phyloP scores from a whole-genome alignment of 2,329 filamentous ascomycete genomes.

The Arachnomyces sp. region DNA sequence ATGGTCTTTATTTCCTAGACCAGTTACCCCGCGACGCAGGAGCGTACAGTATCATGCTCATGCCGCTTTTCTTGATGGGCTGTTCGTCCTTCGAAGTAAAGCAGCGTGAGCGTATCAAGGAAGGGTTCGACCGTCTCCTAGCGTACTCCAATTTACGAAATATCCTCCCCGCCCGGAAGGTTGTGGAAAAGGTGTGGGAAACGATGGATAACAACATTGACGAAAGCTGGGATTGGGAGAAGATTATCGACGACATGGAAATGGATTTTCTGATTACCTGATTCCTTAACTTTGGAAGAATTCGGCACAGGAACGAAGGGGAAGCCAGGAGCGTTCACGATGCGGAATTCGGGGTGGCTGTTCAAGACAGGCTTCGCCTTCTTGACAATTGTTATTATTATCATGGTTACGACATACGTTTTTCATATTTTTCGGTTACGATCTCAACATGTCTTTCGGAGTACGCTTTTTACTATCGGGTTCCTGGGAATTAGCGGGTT shows the following conservation, averaged over 20 bases:
- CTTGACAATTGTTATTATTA: too few relatives aligned
- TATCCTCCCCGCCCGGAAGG: slow-evolving; percentile 47
- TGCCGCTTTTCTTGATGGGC: slow-evolving; percentile 54
- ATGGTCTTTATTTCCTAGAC: slow-evolving; percentile 49
- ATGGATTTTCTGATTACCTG: slow-evolving; percentile 56
- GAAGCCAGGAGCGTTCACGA: too few relatives aligned
- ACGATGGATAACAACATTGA: slow-evolving; percentile 50
- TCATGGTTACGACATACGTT: too few relatives aligned
- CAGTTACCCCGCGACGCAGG: slow-evolving; percentile 46
- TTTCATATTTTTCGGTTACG: too few relatives aligned
- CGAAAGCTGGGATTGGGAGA: slow-evolving; percentile 57
- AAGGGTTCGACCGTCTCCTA: slow-evolving; percentile 47
- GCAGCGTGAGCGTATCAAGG: slow-evolving; percentile 48
- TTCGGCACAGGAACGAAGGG: too few relatives aligned
- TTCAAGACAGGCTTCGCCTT: too few relatives aligned
- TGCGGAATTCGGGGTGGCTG: too few relatives aligned
- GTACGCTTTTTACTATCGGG: too few relatives aligned
- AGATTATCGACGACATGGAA: slow-evolving; percentile 48
- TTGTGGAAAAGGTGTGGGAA: slow-evolving; percentile 51
- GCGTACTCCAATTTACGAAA: slow-evolving; percentile 51
- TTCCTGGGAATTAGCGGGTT: too few relatives aligned
- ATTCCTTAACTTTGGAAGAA: slow-evolving; percentile 16
- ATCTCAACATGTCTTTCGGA: too few relatives aligned
- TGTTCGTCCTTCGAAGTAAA: slow-evolving; percentile 50
- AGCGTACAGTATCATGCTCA: slow-evolving; percentile 51